Evolutionary conservation across 345 rosid species (phyloP), one percentile per base, ranked within the genome.

Genomic region (Ricinus communis): DNA sequence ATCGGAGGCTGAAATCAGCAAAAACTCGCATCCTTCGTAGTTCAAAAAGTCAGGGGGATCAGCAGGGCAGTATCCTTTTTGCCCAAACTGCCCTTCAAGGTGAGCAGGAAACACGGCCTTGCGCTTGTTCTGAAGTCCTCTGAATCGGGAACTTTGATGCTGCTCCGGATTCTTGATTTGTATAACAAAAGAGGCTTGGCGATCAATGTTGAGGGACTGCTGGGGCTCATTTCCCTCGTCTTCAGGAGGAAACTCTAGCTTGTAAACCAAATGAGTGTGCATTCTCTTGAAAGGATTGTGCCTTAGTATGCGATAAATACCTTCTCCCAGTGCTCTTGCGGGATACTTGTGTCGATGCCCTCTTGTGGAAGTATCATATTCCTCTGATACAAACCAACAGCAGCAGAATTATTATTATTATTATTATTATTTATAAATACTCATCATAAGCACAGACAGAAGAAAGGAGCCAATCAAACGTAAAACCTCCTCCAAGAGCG

Each of bases 21-120:
- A 68, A 13, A 93, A 74, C 77, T 90, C 98, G 10, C 97, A 90
- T 53, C 91, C 97, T 78, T 93, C 91, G 36, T 87, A 82, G 75
- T 87, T 89, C 78, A 93, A 56, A 52, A 89, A 80, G 71, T 90
- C 91, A 0, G 86, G 88, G 2, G 96, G 97, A 67, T 93, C 95
- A 0, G 88, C 95, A 1, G 87, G 83, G 0, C 76, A 41, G 36
- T 47, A 87, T 63, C 84, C 58, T 38, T 54, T 75, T 21, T 84
- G 78, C 21, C 92, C 90, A 27, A 89, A 76, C 61, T 60, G 75
- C 8, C 82, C 91, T 73, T 90, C 91, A 10, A 93, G 62, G 70
- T 79, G 95, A 10, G 96, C 88, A 0, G 96, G 98, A 70, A 87
- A 84, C 14, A 43, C 80, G 18, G 92, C 93, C 73, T 74, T 89